Evolutionary conservation across 305 asterid species (phyloP), one percentile per base, ranked within the genome.

Genomic region (Fraxinus albicans): DNA sequence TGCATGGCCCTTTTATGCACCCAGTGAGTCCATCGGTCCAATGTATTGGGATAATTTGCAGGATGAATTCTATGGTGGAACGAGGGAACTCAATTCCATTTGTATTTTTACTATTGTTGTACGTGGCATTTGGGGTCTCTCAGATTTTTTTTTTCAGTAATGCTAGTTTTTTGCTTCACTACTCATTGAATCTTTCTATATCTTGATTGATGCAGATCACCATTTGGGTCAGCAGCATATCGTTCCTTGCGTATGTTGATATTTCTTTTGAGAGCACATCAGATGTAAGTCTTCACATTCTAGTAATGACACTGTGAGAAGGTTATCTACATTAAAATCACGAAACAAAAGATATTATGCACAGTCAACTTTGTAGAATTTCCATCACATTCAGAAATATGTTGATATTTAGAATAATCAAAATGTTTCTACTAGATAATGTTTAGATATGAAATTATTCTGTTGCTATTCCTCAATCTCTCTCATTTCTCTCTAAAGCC

Each of bases 241-340:
- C 98, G 34, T 92, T 94, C 83, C 98, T 89, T 86, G 94, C 97
- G 15, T 89, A 89, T 88, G 97, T 98, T 83, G 98, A 93, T 89
- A 91, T 96, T 84, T 89, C 94, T 82, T 96, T 89, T 81, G 90
- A 88, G 87, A 93, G 97, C 84, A 83, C 88, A 79, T 89, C 92
- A 33, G 97, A 94, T 93, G 98, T 94, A 88, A 93, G 99, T 86
- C 40, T 85, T 77, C 76, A 63, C 81, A 55, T 70, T 84, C 82
- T 74, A 72, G 27, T 85, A 15, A 50, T 8, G 53, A 19, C 42
- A 31, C 79, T 82, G 42, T 83, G 35, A 36, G 27, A 63, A 60
- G 79, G 60, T 50, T 35, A 77, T 78, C 74, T 73, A 8, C 27
- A 77, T 50, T 84, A 12, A 60, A 78, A 58, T 47, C 80, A 73